A percentile compares a stretch with the other conserved stretches of the same genome.
These are phyloP conservation scores for Raphanus raphanistrum DNA, from an alignment of 345 rosid genomes.

Conservation along the genomic window DNA sequence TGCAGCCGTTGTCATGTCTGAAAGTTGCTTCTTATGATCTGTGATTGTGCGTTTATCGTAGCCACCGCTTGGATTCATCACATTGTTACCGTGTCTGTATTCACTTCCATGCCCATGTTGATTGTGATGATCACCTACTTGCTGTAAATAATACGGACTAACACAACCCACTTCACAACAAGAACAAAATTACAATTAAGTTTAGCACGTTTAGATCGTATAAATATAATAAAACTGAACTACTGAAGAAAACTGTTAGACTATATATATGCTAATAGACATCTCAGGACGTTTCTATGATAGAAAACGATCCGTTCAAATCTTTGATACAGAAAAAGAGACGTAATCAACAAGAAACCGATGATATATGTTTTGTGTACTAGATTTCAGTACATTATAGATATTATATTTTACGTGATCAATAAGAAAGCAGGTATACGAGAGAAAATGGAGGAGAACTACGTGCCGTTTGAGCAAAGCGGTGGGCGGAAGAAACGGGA, in stretches of 20 bases:
- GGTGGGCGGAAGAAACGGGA: slow-evolving; percentile 42
- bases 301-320: neutral
- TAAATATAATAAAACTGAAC: neutral
- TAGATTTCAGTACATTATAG: neutral
- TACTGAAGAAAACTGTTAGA: neutral
- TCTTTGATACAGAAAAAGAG: neutral
- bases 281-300: neutral
- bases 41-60: slow-evolving; percentile 18
- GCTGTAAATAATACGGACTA: slow-evolving; percentile 37
- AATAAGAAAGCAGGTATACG: neutral
- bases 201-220: neutral
- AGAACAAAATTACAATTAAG: neutral
- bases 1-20: slow-evolving; percentile 16
- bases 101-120: slow-evolving; percentile 21
- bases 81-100: slow-evolving; percentile 9
- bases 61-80: slow-evolving; percentile 18
- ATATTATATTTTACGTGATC: neutral
- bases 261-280: neutral
- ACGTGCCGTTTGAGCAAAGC: slow-evolving; percentile 54
- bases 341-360: neutral
- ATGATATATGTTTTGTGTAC: neutral
- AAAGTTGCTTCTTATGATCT: slow-evolving; percentile 28
- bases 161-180: slow-evolving; percentile 34
- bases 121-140: slow-evolving; percentile 12
- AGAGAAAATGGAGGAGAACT: slow-evolving; percentile 18